Percentiles rank a stretch among this genome's conserved stretches.
phyloP scores from a whole-genome alignment of 768 basidiomycete genomes.

The Suillus variegatus region DNA sequence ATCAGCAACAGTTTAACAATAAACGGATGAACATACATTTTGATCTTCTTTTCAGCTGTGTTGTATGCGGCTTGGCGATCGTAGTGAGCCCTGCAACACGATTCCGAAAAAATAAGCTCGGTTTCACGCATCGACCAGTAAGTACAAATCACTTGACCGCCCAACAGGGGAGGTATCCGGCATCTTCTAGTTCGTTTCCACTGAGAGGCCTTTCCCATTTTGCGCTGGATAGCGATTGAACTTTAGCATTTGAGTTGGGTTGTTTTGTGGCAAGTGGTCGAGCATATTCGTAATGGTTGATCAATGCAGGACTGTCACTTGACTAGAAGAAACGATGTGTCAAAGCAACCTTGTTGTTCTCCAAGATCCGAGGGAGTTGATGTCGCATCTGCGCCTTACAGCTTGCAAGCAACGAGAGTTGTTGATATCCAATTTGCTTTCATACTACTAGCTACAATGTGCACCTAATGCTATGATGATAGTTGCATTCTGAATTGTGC shows the following conservation, averaged over 20 bases:
- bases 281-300: neutral
- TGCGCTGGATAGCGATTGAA: neutral
- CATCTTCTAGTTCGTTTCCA: neutral
- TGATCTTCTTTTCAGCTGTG: neutral
- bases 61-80: neutral
- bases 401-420: neutral
- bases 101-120: neutral
- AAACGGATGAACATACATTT: neutral
- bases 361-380: conserved; percentile 65
- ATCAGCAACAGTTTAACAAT: neutral
- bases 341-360: conserved; percentile 75
- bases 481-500: neutral
- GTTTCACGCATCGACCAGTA: neutral
- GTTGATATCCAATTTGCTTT: neutral
- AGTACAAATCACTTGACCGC: neutral
- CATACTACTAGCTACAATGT: too few relatives aligned
- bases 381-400: conserved; percentile 61
- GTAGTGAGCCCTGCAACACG: too few relatives aligned
- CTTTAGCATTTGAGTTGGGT: neutral
- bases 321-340: conserved; percentile 18
- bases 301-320: neutral
- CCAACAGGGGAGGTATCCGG: neutral
- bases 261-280: neutral
- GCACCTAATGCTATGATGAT: neutral
- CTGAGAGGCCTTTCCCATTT: neutral